Base-by-base conservation (phyloP, 1,139 yeast species). In the Protomyces inouyei region DNA sequence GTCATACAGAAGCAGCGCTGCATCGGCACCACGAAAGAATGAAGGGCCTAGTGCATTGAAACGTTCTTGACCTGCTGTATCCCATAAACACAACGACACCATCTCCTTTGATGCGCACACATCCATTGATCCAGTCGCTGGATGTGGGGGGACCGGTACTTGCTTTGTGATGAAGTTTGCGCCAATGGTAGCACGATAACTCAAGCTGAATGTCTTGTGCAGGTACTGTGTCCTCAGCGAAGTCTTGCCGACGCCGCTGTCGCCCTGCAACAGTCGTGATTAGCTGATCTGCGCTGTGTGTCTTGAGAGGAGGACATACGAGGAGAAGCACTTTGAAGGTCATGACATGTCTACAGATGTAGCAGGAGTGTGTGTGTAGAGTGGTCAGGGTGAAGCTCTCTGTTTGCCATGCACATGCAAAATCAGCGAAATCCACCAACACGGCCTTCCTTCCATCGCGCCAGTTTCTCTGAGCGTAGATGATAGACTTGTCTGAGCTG, bases 11-110 rank as follows among this genome's bases (percentile, higher is more conserved):
- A 84, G 71, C 2, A 84, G 78, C 18, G 82, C 85, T 12, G 83
- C 82, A 70, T 84, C 87, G 0, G 86, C 79, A 6, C 87, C 87
- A 46, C 87, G 73, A 71, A 83, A 84, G 70, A 83, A 84, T 3
- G 86, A 83, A 70, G 80, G 82, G 4, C 84, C 80, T 45, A 84
- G 80, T 52, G 85, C 81, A 70, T 83, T 83, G 75, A 83, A 84
- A 61, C 87, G 73, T 71, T 84, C 87, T 72, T 84, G 87, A 2
- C 87, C 87, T 0, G 87, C 87, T 3, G 87, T 84, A 70, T 84
- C 87, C 87, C 87, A 84, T 2, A 84, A 78, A 71, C 84, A 87
- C 51, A 84, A 73, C 65, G 78, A 76, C 23, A 81, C 80, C 37
- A 69, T 67, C 23, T 69, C 53, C 25, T 16, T 25, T 14, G 8